Conservation (phyloP, 164 flowering plant genomes). For the Tetrastigma voinierianum region DNA sequence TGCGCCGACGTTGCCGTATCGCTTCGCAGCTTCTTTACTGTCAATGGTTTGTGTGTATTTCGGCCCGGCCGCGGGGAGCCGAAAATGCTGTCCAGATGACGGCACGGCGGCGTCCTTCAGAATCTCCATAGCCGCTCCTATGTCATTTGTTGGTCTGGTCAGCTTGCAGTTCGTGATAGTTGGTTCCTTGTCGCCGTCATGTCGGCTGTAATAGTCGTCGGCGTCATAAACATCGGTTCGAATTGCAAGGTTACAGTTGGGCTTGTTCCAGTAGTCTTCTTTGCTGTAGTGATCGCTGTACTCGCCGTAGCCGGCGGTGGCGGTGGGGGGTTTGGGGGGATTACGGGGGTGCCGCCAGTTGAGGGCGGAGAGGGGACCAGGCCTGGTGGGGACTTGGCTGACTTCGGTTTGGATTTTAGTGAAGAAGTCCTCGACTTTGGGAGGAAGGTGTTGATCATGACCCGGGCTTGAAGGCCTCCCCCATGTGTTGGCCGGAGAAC, state of each 20-base stretch:
- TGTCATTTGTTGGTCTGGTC: constrained; percentile 21
- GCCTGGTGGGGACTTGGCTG: constrained; percentile 12
- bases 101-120: constrained; percentile 17
- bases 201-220: constrained; percentile 4
- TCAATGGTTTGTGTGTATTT: constrained; percentile 13
- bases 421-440: constrained; percentile 26
- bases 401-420: constrained; percentile 31
- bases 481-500: constrained; percentile 6
- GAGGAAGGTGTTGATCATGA: constrained; percentile 25
- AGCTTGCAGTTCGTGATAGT: constrained; percentile 11
- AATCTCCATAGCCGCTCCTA: constrained; percentile 11
- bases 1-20: constrained; percentile 12
- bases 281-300: constrained; percentile 2
- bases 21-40: constrained; percentile 23
- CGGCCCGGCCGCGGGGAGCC: too few relatives aligned
- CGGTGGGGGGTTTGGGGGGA: background rate
- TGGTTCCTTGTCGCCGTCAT: constrained; percentile 6
- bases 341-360: constrained; percentile 24
- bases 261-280: constrained; percentile 10
- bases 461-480: constrained; percentile 15
- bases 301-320: constrained; percentile 11
- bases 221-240: background rate
- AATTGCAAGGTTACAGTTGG: background rate
- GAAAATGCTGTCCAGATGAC: background rate
- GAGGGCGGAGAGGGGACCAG: constrained; percentile 6